Base-by-base conservation (phyloP, 2,329 filamentous ascomycete species). In the Chaetoscypha palmicola region DNA sequence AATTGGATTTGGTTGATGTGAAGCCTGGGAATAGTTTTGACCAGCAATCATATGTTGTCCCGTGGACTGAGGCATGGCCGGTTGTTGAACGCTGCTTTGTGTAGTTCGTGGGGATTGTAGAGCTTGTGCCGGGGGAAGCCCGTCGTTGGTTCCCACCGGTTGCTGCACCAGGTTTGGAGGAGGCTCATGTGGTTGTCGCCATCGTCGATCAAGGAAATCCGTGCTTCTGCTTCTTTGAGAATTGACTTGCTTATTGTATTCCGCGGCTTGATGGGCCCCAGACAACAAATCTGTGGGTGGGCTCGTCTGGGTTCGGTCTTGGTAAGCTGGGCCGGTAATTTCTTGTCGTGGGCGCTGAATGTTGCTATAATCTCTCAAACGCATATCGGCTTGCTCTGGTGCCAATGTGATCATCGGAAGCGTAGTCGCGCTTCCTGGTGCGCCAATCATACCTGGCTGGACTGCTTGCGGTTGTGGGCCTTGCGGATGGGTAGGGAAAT, bases 341-440 rank as follows among this genome's bases (percentile, higher is more conserved):
- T 97, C 92, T 66, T 96, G 92, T 52, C 91, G 80, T 17, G 89
- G 86, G 41, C 88, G 84, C 49, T 86, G 81, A 52, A 95, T 86
- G 59, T 79, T 83, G 57, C 82, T 85, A 62, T 91, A 94, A 63
- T 94, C 88, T 60, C 84, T 79, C 50, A 83, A 74, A 56, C 86
- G 77, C 52, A 83, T 77, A 59, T 91, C 83, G 60, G 84, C 84
- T 50, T 89, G 77, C 54, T 88, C 83, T 66, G 86, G 77, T 60
- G 82, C 78, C 65, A 86, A 74, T 64, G 88, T 86, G 68, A 94
- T 91, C 76, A 90, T 86, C 47, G 86, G 82, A 61, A 94, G 79
- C 63, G 86, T 82, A 45, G 82, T 77, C 55, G 83, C 72, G 52
- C 75, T 80, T 59, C 81, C 79, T 53, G 76, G 68, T 61, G 70